phyloP scores from a whole-genome alignment of 768 basidiomycete species.

The Kwoniella botswanensis region DNA sequence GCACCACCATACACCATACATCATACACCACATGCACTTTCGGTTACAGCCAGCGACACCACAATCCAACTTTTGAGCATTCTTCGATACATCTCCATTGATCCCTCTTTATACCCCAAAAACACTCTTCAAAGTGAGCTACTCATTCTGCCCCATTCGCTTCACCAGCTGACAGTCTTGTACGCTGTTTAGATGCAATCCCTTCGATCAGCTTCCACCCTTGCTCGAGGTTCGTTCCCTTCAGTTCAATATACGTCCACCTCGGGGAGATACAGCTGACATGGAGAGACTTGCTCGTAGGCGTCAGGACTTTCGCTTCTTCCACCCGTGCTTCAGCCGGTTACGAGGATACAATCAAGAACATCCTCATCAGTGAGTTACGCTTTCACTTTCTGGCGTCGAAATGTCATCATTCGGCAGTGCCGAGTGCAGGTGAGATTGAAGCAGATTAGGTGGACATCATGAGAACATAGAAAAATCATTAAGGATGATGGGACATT shows the following conservation, averaged over 20 bases:
- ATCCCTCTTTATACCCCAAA: neutral
- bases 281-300: neutral
- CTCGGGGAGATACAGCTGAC: neutral
- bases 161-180: too few species aligned
- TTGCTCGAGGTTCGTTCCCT: conserved; percentile 30
- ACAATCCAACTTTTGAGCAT: neutral
- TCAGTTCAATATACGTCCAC: too few species aligned
- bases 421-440: neutral
- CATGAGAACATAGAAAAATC: neutral
- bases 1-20: neutral
- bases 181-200: conserved; percentile 28
- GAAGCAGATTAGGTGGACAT: neutral
- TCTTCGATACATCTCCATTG: neutral
- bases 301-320: conserved; percentile 74
- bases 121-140: neutral
- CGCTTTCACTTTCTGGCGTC: neutral
- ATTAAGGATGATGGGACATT: neutral
- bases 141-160: neutral
- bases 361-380: conserved; percentile 73
- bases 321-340: conserved; percentile 70
- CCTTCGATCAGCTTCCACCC: conserved; percentile 43
- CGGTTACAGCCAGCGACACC: neutral
- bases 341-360: conserved; percentile 88
- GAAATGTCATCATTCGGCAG: neutral
- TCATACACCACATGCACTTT: neutral